phyloP scores from a whole-genome alignment of 1,284 basidiomycete genomes.

The Sporisorium sorghi region DNA sequence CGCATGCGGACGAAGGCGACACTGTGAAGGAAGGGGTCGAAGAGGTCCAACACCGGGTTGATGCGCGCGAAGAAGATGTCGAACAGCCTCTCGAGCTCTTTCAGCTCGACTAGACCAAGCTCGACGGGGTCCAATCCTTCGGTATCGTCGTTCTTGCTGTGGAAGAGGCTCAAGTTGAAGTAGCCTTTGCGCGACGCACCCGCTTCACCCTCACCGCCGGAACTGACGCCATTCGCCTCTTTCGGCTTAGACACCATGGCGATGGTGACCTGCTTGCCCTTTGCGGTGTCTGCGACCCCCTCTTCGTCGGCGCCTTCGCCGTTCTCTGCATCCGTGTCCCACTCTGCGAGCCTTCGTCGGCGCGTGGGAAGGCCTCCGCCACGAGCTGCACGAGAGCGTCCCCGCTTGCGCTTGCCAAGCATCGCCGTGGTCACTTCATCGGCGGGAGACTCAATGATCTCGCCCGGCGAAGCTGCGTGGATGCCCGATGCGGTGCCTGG shows the following conservation, averaged over 20 bases:
- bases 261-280: conserved; percentile 51
- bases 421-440: conserved; percentile 47
- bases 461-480: conserved; percentile 38
- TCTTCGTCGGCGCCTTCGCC: conserved; percentile 36
- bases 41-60: conserved; percentile 59
- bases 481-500: conserved; percentile 19
- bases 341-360: conserved; percentile 34
- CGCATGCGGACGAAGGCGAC: conserved; percentile 58
- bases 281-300: conserved; percentile 13
- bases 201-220: conserved; percentile 47
- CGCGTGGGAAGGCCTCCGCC: conserved; percentile 35
- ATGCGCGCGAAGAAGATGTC: conserved; percentile 63
- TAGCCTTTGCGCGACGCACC: conserved; percentile 60
- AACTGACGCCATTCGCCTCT: conserved; percentile 36
- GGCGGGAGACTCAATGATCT: conserved; percentile 46
- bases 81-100: conserved; percentile 57
- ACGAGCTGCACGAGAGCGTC: conserved; percentile 40
- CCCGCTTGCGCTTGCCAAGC: conserved; percentile 50
- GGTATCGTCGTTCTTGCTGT: conserved; percentile 59
- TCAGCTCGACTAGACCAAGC: conserved; percentile 49
- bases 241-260: conserved; percentile 19
- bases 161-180: conserved; percentile 58
- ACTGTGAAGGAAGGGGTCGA: conserved; percentile 61
- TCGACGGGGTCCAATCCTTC: conserved; percentile 54
- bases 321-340: conserved; percentile 54